Base-by-base conservation (phyloP, 345 rosid genomes). In the Atalantia buxifolia region DNA sequence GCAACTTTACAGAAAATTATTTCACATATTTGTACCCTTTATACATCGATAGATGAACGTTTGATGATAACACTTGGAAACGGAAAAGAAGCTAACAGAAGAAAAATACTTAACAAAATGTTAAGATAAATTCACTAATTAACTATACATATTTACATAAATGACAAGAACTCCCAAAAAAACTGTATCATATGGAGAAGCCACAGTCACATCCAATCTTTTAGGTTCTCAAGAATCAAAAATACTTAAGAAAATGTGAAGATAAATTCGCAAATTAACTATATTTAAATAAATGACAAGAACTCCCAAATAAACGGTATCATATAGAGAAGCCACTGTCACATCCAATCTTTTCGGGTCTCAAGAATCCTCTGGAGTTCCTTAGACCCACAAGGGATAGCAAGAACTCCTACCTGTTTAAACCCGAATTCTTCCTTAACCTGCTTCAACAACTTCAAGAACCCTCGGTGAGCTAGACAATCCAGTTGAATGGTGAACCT, bases 401-500 rank as follows among this genome's bases (percentile, higher is more conserved):
- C 69, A 71, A 79, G 82, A 27, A 72, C 80, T 28, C 82, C 79
- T 3, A 21, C 61, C 24, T 76, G 79, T 36, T 64, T 28, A 42
- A 74, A 76, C 9, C 82, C 74, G 22, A 57, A 82, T 76, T 79
- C 85, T 64, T 78, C 80, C 45, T 56, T 67, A 4, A 77, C 82
- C 64, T 3, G 74, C 56, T 66, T 72, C 30, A 82, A 33, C 68
- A 76, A 64, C 79, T 65, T 71, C 67, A 66, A 9, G 77, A 82
- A 82, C 10, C 66, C 77, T 50, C 75, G 80, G 25, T 79, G 50
- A 70, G 33, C 62, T 25, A 82, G 60, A 24, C 48, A 75, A 42
- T 67, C 76, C 45, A 79, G 48, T 72, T 67, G 38, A 42, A 82
- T 64, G 68, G 71, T 19, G 50, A 75, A 78, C 60, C 80, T 82